A percentile compares a stretch with the other conserved stretches of the same genome.
Conservation (phyloP, 1,139 yeast genomes). For the Meyerozyma sp. region DNA sequence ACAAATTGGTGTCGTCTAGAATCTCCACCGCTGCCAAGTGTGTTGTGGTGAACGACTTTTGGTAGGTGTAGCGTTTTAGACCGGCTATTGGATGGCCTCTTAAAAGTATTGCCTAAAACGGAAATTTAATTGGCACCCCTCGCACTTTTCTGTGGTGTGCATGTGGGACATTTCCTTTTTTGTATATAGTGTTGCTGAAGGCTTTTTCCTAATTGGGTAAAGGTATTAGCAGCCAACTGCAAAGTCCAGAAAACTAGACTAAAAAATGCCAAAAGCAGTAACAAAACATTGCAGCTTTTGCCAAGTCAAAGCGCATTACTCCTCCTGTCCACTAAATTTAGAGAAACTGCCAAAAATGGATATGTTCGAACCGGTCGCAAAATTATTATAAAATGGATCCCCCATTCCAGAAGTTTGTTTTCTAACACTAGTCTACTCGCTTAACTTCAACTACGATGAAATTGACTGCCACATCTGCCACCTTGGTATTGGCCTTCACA, state of each 20-base stretch:
- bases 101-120: not conserved
- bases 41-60: not conserved
- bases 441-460: conserved; percentile 18
- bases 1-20: not conserved
- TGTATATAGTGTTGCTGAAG: not conserved
- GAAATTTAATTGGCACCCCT: not conserved
- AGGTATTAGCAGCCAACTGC: not conserved
- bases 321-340: conserved; percentile 1
- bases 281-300: not conserved
- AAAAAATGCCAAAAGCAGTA: conserved; percentile 1
- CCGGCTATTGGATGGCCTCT: not conserved
- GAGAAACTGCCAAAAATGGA: not conserved
- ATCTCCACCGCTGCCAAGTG: not conserved
- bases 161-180: conserved; percentile 1
- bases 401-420: not conserved
- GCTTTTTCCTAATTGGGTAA: conserved; percentile 12
- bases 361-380: not conserved
- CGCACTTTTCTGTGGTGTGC: not conserved
- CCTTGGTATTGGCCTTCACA: conserved; percentile 29
- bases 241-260: not conserved
- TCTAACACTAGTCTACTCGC: not conserved
- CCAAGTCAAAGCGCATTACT: not conserved
- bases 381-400: conserved; percentile 1
- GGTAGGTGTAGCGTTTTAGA: not conserved
- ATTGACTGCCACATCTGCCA: conserved; percentile 23